Percentiles rank a stretch among this genome's conserved stretches.
Evolutionary conservation across 345 rosid species (phyloP).

Genomic region (Cardiospermum halicacabum): DNA sequence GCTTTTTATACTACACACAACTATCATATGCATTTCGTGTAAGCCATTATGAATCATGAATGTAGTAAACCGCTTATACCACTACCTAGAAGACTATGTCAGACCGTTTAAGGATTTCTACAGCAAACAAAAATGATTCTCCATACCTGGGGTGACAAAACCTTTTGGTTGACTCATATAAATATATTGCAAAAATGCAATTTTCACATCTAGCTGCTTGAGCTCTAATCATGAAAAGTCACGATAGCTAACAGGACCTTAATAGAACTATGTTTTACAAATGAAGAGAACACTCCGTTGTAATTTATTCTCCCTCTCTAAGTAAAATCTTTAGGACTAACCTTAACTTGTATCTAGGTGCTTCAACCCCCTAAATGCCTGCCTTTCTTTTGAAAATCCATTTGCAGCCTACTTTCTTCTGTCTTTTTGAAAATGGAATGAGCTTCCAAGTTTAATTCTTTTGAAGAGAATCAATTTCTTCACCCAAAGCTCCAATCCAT

Average conservation of each 20-base stretch:
- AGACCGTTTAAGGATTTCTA: neutral
- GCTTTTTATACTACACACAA: neutral
- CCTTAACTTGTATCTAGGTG: too few relatives aligned
- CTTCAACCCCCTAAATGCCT: too few relatives aligned
- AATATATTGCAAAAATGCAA: neutral
- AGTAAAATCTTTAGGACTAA: too few relatives aligned
- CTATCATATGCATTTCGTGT: neutral
- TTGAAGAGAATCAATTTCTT: too few relatives aligned
- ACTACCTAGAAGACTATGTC: neutral
- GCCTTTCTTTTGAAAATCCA: too few relatives aligned
- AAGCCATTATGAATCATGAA: neutral
- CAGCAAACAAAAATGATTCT: neutral
- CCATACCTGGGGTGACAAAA: neutral
- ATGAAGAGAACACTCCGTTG: too few relatives aligned
- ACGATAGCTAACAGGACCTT: neutral
- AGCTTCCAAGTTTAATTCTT: too few relatives aligned
- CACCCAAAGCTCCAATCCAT: too few relatives aligned
- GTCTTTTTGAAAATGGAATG: too few relatives aligned
- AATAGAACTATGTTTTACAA: neutral
- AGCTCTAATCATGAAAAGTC: neutral
- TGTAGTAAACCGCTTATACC: neutral
- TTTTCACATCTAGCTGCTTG: neutral
- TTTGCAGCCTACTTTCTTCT: too few relatives aligned
- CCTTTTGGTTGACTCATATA: neutral
- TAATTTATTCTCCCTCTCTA: neutral